Evolutionary conservation across 2,329 filamentous ascomycete species (phyloP).

Genomic region (Onygenales sp.): DNA sequence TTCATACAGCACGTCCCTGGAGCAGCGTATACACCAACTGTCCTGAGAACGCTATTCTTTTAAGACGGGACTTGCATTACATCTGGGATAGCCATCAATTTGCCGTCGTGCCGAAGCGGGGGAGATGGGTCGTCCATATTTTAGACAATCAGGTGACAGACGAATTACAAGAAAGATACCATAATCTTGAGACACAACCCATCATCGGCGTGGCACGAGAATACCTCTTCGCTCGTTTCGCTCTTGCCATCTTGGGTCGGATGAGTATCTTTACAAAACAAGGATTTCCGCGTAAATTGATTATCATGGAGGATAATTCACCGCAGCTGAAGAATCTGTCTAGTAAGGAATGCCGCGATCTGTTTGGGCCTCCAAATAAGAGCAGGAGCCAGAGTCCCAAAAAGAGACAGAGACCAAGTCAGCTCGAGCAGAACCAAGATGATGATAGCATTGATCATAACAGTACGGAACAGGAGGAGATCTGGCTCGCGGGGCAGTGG

Average conservation of each 20-base stretch:
- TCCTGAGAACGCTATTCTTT: not conserved
- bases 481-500: not conserved
- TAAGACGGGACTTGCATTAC: not conserved
- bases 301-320: not conserved
- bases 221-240: conserved; percentile 2
- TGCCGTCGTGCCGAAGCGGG: not conserved
- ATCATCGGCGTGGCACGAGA: not conserved
- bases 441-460: not conserved
- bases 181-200: conserved; percentile 1
- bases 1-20: not conserved
- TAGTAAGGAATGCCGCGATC: not conserved
- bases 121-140: not conserved
- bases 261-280: not conserved
- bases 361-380: not conserved
- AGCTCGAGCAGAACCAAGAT: not conserved
- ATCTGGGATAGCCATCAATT: not conserved
- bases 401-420: not conserved
- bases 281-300: not conserved
- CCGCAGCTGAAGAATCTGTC: not conserved
- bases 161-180: not conserved
- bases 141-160: not conserved
- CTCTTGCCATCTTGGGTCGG: not conserved
- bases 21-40: not conserved
- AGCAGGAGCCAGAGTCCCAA: not conserved
- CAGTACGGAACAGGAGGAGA: not conserved